These are phyloP conservation scores for Cyberlindnera misumaiensis DNA, from an alignment of 805 yeast genomes.

Conservation along the genomic window DNA sequence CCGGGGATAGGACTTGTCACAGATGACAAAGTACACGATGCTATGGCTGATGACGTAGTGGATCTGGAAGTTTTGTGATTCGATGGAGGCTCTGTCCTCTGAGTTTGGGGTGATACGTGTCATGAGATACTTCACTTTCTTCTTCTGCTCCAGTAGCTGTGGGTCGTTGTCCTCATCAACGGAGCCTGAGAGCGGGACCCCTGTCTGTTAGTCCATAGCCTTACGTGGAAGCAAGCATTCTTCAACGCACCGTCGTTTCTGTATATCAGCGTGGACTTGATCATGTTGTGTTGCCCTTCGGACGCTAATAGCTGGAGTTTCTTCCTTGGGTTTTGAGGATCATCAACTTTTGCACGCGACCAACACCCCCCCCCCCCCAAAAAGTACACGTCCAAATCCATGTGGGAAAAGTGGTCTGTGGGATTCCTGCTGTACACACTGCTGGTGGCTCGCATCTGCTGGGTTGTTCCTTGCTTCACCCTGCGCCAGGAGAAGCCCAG, in stretches of 20 bases:
- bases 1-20: constrained; percentile 76
- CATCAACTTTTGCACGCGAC: no score
- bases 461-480: constrained; percentile 13
- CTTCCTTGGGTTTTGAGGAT: no score
- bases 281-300: constrained; percentile 39
- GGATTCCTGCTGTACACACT: constrained; percentile 6
- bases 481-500: not conserved
- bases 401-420: constrained; percentile 7
- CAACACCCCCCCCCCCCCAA: no score
- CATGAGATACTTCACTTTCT: constrained; percentile 72
- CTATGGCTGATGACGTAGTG: constrained; percentile 60
- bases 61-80: constrained; percentile 55
- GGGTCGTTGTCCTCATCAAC: constrained; percentile 73
- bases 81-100: constrained; percentile 80
- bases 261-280: constrained; percentile 58
- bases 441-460: constrained; percentile 7
- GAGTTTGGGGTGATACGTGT: constrained; percentile 71
- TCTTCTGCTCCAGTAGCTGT: constrained; percentile 66
- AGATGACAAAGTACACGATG: constrained; percentile 73
- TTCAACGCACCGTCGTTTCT: constrained; percentile 48
- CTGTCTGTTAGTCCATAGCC: constrained; percentile 7
- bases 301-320: no score
- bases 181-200: constrained; percentile 82
- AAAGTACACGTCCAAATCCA: not conserved
- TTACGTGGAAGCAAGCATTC: no score